These are phyloP conservation scores for Backusella macrospora DNA, from an alignment of 192 early-diverging fungal species.

Conservation along the genomic window DNA sequence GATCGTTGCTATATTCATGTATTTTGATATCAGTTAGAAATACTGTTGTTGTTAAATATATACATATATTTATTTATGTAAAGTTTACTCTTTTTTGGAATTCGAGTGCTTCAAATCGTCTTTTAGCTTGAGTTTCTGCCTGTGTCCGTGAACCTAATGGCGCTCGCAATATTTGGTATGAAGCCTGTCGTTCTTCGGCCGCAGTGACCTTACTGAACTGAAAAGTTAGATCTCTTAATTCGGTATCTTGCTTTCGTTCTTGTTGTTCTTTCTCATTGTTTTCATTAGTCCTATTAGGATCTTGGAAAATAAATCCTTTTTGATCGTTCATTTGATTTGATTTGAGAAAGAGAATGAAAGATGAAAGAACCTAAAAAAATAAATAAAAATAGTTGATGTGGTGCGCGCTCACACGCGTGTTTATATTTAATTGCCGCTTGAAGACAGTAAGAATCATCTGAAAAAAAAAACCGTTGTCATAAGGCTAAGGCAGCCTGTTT, in stretches of 20 bases:
- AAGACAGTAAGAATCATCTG: no score
- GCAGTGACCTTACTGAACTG: slow-evolving; percentile 23
- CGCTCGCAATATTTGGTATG: slow-evolving; percentile 17
- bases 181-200: slow-evolving; percentile 22
- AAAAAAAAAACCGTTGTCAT: no score
- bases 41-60: not conserved
- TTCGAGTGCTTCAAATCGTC: slow-evolving; percentile 28
- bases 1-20: not conserved
- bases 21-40: not conserved
- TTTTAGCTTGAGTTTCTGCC: slow-evolving; percentile 21
- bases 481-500: no score
- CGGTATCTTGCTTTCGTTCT: slow-evolving; percentile 23
- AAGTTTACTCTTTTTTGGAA: slow-evolving; percentile 19
- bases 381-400: no score
- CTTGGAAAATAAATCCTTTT: not conserved
- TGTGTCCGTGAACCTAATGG: slow-evolving; percentile 12
- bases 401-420: no score
- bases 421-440: no score
- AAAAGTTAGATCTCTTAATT: slow-evolving; percentile 17
- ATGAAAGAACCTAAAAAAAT: no score
- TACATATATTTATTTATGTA: not conserved
- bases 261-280: slow-evolving; percentile 32
- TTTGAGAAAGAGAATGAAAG: not conserved
- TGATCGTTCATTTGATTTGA: not conserved
- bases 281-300: not conserved